Evolutionary conservation across 192 early-diverging fungal species (phyloP).

Genomic region (Coemansia sp.): DNA sequence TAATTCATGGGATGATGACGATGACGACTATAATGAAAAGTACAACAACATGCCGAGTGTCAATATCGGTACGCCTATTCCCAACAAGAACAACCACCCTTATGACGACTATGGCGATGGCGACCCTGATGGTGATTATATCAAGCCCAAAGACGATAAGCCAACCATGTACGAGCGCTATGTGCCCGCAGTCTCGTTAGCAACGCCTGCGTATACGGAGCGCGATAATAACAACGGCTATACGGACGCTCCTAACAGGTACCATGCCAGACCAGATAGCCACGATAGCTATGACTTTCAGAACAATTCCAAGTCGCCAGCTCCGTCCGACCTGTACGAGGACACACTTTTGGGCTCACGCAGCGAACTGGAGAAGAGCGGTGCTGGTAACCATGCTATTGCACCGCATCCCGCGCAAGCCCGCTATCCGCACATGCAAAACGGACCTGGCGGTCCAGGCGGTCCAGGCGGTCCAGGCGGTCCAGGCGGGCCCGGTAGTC

Average conservation of each 20-base stretch:
- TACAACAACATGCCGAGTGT: not conserved
- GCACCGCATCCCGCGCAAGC: not conserved
- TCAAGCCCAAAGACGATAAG: conserved; percentile 10
- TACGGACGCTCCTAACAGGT: not conserved
- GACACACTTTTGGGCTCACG: conserved; percentile 6
- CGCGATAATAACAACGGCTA: not conserved
- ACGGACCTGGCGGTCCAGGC: not conserved
- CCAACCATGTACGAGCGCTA: conserved; percentile 5
- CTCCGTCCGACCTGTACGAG: conserved; percentile 3
- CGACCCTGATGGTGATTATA: conserved; percentile 11
- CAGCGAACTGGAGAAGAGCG: not conserved
- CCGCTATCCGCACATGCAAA: not conserved
- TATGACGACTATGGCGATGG: not conserved
- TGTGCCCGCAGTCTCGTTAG: not conserved
- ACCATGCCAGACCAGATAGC: not conserved
- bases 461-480: not conserved
- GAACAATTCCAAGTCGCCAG: not conserved
- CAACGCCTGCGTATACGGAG: not conserved
- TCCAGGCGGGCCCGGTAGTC: not conserved
- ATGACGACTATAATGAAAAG: not conserved
- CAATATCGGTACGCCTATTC: not conserved
- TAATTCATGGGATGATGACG: not conserved
- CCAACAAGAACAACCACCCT: not conserved
- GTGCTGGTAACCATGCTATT: not conserved
- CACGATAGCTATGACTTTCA: not conserved